Evolutionary conservation across 2,329 filamentous ascomycete species (phyloP).

Genomic region (Phialophora chinensis): DNA sequence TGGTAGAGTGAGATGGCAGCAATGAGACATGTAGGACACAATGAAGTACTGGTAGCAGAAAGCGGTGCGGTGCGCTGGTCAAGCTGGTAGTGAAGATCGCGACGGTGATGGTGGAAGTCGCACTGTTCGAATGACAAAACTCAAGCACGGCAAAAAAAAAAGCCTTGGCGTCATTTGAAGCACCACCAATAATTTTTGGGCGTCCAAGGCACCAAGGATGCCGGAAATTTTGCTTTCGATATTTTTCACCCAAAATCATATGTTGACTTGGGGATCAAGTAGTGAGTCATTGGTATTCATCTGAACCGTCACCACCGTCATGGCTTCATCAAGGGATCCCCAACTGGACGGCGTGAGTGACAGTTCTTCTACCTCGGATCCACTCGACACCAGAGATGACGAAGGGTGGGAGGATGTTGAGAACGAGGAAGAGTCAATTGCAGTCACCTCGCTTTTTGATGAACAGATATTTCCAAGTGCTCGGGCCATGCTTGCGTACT

Average conservation of each 20-base stretch:
- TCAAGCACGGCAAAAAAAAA: background rate
- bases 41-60: background rate
- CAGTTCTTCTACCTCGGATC: conserved; percentile 43
- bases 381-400: conserved; percentile 52
- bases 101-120: background rate
- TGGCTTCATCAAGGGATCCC: conserved; percentile 9
- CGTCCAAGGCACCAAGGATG: background rate
- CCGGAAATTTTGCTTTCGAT: background rate
- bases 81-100: background rate
- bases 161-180: conserved; percentile 25
- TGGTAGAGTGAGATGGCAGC: background rate
- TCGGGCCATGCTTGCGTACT: conserved; percentile 69
- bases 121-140: background rate
- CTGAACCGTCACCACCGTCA: background rate
- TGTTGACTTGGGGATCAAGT: background rate
- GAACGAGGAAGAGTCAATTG: conserved; percentile 65
- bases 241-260: background rate
- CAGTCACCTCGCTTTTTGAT: conserved; percentile 72
- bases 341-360: conserved; percentile 25
- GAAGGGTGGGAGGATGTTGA: conserved; percentile 66
- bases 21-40: no score
- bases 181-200: background rate
- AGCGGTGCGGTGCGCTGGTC: background rate
- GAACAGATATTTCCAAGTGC: conserved; percentile 69
- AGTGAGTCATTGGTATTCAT: background rate